These are phyloP conservation scores for Aspergillus udagawae DNA, from an alignment of 2,329 filamentous ascomycete genomes.

Conservation along the genomic window DNA sequence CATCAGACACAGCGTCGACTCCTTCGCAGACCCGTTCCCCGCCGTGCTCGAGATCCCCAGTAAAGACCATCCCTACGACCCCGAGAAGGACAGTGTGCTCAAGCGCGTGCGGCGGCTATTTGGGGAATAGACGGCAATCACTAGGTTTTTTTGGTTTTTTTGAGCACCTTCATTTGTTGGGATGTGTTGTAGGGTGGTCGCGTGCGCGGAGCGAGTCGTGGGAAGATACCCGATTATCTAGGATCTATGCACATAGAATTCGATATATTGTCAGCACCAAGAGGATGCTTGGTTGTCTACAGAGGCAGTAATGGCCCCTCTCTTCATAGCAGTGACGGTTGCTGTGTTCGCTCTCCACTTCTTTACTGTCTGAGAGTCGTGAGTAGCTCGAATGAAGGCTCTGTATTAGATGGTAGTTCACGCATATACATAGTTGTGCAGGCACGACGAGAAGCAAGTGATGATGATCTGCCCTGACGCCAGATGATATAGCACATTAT, in stretches of 20 bases:
- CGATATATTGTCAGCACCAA: background rate
- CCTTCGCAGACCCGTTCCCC: slow-evolving; percentile 93
- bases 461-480: slow-evolving; percentile 10
- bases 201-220: background rate
- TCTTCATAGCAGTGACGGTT: background rate
- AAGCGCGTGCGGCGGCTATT: slow-evolving; percentile 75
- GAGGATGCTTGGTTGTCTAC: background rate
- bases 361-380: background rate
- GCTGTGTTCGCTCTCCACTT: background rate
- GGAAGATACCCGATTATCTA: slow-evolving; percentile 16
- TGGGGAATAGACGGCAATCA: slow-evolving; percentile 47
- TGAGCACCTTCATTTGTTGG: background rate
- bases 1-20: slow-evolving; percentile 87
- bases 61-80: slow-evolving; percentile 98
- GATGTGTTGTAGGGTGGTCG: background rate
- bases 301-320: no score
- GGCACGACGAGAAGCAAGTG: background rate
- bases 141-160: background rate
- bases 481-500: slow-evolving; percentile 5
- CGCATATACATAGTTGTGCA: slow-evolving; percentile 3
- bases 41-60: slow-evolving; percentile 93
- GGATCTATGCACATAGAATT: slow-evolving; percentile 7
- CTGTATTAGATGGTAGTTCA: background rate
- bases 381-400: background rate
- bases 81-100: slow-evolving; percentile 96